These are phyloP conservation scores for Hyphopichia khmerensis DNA, from an alignment of 1,139 yeast species.

Conservation along the genomic window DNA sequence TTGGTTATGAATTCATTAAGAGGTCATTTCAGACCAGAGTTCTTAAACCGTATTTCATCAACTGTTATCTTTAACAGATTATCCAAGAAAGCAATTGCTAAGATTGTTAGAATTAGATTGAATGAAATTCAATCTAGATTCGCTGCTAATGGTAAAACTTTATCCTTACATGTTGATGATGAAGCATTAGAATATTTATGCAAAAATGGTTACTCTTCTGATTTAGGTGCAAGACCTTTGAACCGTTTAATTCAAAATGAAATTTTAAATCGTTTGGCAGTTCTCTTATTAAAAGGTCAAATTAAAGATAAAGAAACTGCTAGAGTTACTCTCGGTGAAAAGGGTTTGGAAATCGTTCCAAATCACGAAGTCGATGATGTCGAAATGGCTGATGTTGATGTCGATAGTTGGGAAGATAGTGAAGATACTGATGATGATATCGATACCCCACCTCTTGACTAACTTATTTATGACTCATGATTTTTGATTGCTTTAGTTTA, in stretches of 20 bases:
- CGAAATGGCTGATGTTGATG: conserved; percentile 55
- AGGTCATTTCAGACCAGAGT: conserved; percentile 94
- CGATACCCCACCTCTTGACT: conserved; percentile 8
- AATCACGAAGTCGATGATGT: conserved; percentile 73
- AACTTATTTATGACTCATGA: conserved; percentile 1
- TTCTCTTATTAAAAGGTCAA: conserved; percentile 84
- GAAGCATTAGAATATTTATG: conserved; percentile 80
- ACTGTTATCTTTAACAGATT: conserved; percentile 90
- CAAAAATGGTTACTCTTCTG: conserved; percentile 84
- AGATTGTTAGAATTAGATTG: conserved; percentile 84
- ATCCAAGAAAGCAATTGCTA: conserved; percentile 85
- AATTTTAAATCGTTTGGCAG: conserved; percentile 82
- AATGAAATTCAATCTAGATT: conserved; percentile 83
- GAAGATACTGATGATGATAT: conserved; percentile 52
- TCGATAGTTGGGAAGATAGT: conserved; percentile 54
- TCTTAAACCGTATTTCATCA: conserved; percentile 91
- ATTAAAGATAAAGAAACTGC: conserved; percentile 85
- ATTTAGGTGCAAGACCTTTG: conserved; percentile 96
- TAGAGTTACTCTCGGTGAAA: conserved; percentile 55
- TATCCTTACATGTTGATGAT: conserved; percentile 66
- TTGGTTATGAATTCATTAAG: conserved; percentile 84
- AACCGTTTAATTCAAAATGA: conserved; percentile 90
- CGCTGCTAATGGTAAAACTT: conserved; percentile 74
- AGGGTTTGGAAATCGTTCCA: conserved; percentile 76
- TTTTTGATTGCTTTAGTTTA: neutral